A percentile compares a stretch with the other conserved stretches of the same genome.
phyloP scores from a whole-genome alignment of 2,329 filamentous ascomycete species.

The Didymella pinodella region DNA sequence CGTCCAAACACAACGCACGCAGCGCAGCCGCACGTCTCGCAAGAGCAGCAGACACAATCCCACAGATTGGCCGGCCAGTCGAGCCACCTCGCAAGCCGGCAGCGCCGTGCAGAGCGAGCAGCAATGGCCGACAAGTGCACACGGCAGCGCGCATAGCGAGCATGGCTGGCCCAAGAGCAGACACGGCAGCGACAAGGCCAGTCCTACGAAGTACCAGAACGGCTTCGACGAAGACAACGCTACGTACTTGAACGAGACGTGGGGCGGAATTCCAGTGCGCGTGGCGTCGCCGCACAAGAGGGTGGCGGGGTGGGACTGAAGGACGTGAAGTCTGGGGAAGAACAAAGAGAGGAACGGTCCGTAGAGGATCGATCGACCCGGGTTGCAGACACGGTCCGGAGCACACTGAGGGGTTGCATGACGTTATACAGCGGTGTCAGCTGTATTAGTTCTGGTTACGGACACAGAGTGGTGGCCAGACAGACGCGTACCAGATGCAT shows the following conservation, averaged over 20 bases:
- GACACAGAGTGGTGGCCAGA: not conserved
- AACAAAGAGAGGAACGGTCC: constrained; percentile 9
- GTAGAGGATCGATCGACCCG: constrained; percentile 4
- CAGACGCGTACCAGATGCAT: constrained; percentile 12
- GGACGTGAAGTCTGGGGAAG: constrained; percentile 3
- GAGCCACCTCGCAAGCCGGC: not conserved
- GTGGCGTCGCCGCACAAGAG: constrained; percentile 22
- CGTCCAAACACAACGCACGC: not conserved
- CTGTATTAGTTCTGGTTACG: not conserved
- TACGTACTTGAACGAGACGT: constrained; percentile 34
- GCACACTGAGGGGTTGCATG: not conserved
- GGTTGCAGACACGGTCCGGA: not conserved
- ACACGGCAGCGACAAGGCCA: not conserved
- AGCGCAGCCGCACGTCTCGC: not conserved
- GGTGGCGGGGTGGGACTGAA: constrained; percentile 19
- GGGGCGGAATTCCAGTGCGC: constrained; percentile 28
- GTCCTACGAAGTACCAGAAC: constrained; percentile 22
- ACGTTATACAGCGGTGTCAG: not conserved
- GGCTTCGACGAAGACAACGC: constrained; percentile 34
- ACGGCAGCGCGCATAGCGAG: not conserved
- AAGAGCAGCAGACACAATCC: constrained; percentile 3
- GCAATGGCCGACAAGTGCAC: not conserved
- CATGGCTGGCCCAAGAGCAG: not conserved
- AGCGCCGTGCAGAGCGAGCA: not conserved
- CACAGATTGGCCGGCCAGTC: not conserved